Conservation (phyloP, 495 filamentous ascomycete genomes). For the Pyrenula aspistea region DNA sequence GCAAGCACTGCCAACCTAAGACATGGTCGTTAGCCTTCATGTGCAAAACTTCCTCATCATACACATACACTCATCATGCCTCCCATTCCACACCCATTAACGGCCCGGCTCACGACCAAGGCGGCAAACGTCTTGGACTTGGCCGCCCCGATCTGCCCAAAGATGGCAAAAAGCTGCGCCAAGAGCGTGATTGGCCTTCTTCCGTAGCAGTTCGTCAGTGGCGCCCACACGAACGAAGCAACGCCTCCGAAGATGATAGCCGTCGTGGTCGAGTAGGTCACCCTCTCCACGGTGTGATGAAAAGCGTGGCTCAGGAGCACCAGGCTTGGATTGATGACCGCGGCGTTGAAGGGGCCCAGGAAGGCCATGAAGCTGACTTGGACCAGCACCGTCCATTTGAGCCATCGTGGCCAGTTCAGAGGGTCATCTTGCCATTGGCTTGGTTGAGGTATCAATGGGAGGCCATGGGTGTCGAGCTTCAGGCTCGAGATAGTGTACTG, state of each 20-base stretch:
- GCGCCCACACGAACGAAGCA: conserved; percentile 12
- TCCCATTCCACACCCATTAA: conserved; percentile 25
- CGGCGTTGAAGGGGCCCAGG: not conserved
- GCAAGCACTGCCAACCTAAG: conserved; percentile 19
- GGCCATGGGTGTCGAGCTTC: not conserved
- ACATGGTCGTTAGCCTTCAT: not conserved
- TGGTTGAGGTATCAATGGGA: not conserved
- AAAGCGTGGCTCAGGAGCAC: not conserved
- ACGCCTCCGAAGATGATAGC: conserved; percentile 5
- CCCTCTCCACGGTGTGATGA: not conserved
- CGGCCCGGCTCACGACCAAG: conserved; percentile 19
- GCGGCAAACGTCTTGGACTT: conserved; percentile 14
- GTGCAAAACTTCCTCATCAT: not conserved
- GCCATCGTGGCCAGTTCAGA: conserved; percentile 1
- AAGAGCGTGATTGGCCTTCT: conserved; percentile 22
- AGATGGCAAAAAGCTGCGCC: conserved; percentile 19
- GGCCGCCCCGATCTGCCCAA: conserved; percentile 19
- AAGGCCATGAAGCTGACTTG: not conserved
- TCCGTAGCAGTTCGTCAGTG: conserved; percentile 18
- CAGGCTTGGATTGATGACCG: not conserved
- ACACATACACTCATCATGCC: conserved; percentile 14
- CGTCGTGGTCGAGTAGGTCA: not conserved
- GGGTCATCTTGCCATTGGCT: not conserved
- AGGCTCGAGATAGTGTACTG: not conserved
- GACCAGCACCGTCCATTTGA: not conserved